Base-by-base conservation (phyloP, 129 eudicot species). In the Pseudognaphalium luteoalbum region DNA sequence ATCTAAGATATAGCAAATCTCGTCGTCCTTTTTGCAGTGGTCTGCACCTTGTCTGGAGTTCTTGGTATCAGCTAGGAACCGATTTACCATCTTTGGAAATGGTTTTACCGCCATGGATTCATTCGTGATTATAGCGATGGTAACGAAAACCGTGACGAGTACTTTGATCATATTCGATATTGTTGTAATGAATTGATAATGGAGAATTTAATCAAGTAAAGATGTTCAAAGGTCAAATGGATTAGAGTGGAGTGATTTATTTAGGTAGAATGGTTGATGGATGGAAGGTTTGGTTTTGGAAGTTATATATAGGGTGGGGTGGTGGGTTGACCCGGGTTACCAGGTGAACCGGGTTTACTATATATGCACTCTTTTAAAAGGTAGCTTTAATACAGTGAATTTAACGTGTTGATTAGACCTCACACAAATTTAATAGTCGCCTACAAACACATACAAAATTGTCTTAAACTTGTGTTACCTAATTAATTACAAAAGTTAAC, bases 101-200 rank as follows among this genome's bases (percentile, higher is more conserved):
- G 4, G 5, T 25, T 22, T 22, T 10, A 7, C 30, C 20, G 14
- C 34, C 2, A 60, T n/a, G 32, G 66, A 60, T 22, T 60, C 66
- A 22, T 25, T 60, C 30, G 22, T 11, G 66, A 29, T 60, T 20
- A 60, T 7, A 15, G 66, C 35, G 34, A 60, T 60, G 6, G 35
- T 28, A 61, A 61, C 28, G 33, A 28, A 21, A 4, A 61, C 3
- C 17, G n/a, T 2, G 66, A 61, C 28, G 34, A 61, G 66, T 28
- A 61, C 66, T 61, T 61, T 61, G 7, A 61, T 61, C 37, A 28
- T 61, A 28, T 61, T 61, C 35, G 66, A 61, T 37, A 61, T 61
- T 12, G n/a, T 61, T 61, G 33, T 61, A 5, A 61, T 59, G 33
- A 28, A 28, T 6, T 2, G 14, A 25, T 25, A 21, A 59, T 25